Evolutionary conservation across 108 stramenopile genomes (phyloP).

Genomic region (Stephanodiscus minutulus): DNA sequence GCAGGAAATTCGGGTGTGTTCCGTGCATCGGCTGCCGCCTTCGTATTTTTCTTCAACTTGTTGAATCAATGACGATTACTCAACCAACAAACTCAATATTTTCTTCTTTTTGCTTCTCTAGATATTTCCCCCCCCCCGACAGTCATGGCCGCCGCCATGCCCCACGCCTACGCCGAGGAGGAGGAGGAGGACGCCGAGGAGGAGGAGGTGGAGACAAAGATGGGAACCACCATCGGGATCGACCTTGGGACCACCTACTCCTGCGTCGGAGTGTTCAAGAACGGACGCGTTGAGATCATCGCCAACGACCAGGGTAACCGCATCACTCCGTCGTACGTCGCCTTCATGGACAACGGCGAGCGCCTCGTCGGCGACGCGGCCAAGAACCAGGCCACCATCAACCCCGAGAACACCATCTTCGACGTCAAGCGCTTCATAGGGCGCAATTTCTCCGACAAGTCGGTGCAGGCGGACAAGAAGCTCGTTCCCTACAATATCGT

Average conservation of each 20-base stretch:
- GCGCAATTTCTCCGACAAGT: conserved; percentile 90
- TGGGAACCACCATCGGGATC: conserved; percentile 78
- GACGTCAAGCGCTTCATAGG: conserved; percentile 99
- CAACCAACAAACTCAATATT: not conserved
- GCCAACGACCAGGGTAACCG: conserved; percentile 99
- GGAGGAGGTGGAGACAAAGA: conserved; percentile 57
- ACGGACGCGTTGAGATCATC: conserved; percentile 98
- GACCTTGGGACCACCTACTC: conserved; percentile 98
- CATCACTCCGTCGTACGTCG: conserved; percentile 99
- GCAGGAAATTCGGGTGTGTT: too few species aligned
- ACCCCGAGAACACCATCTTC: conserved; percentile 97
- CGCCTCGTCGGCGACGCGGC: conserved; percentile 98
- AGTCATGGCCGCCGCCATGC: conserved; percentile 57
- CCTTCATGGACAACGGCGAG: conserved; percentile 88
- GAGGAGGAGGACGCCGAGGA: conserved; percentile 59
- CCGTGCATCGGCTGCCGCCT: not conserved
- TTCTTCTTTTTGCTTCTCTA: not conserved
- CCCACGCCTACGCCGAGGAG: conserved; percentile 54
- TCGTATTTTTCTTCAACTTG: too few species aligned
- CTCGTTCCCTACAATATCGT: conserved; percentile 94
- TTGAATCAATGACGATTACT: not conserved
- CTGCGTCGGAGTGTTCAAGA: conserved; percentile 97
- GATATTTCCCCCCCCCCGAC: not conserved
- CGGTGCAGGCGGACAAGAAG: conserved; percentile 98
- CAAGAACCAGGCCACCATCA: conserved; percentile 98